These are phyloP conservation scores for Venturia pyrina DNA, from an alignment of 2,329 filamentous ascomycete genomes.

Conservation along the genomic window DNA sequence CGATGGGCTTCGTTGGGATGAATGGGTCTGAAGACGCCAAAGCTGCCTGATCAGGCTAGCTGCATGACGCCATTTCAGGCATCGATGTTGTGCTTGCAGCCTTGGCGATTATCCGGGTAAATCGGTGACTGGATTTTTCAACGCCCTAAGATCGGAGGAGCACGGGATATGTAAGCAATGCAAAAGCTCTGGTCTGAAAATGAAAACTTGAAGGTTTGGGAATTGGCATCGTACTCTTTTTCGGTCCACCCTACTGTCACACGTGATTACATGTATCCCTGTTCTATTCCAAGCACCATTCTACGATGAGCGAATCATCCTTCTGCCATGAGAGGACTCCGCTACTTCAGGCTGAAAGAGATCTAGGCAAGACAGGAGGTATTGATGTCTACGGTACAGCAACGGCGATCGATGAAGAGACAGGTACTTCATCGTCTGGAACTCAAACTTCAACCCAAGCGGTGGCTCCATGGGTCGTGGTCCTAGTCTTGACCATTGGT, in stretches of 20 bases:
- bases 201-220: not conserved
- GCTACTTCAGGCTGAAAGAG: not conserved
- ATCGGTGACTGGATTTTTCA: not conserved
- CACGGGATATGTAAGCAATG: not conserved
- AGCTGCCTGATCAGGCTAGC: not conserved
- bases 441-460: not conserved
- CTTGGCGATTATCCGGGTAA: not conserved
- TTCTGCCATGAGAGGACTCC: not conserved
- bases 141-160: not conserved
- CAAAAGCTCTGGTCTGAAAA: not conserved
- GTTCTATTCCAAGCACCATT: not conserved
- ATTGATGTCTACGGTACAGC: not conserved
- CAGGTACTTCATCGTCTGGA: not conserved
- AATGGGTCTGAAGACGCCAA: conserved; percentile 11
- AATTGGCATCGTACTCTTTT: not conserved
- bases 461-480: not conserved
- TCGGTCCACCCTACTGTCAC: not conserved
- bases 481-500: conserved; percentile 4
- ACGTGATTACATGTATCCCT: not conserved
- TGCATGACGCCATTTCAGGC: not conserved
- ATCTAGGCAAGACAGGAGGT: not conserved
- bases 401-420: not conserved
- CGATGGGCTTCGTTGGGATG: conserved; percentile 10
- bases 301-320: not conserved
- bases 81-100: not conserved